Evolutionary conservation across 2,329 filamentous ascomycete species (phyloP), one percentile per base, ranked within the genome.

Genomic region (Amauroascus niger): DNA sequence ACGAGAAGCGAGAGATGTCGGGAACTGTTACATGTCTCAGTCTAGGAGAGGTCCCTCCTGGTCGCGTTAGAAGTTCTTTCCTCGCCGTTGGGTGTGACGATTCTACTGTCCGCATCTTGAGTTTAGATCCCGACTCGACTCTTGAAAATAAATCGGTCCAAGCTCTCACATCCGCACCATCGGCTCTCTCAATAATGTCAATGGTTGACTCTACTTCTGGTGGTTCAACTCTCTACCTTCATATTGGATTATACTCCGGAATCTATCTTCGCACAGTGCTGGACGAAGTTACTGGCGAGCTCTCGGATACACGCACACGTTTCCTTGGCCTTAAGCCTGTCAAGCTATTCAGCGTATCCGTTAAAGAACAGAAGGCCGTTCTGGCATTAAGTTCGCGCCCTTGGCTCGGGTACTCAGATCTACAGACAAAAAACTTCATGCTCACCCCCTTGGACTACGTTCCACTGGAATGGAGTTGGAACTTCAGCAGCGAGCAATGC

Each of bases 41-140:
- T 62, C 77, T 99, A 49, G 93, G 91, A 2, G 86, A 93, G 51
- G 89, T 97, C 13, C 91, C 93, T 0, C 87, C 94, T 69, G 93
- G 94, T 26, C 83, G 89, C 47, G 75, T 91, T 40, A 80, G 94
- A 66, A 95, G 90, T 67, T 88, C 88, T 1, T 98, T 94, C 72
- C 77, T 97, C 51, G 94, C 94, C 41, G 91, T 99, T 43, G 94
- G 94, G 5, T 97, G 91, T 65, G 93, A 96, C 63, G 93, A 99
- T 69, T 89, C 88, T 55, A 97, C 93, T 0, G 93, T 98, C 51
- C 86, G 93, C 51, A 88, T 98, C 51, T 79, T 95, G 52, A 95
- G 89, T 64, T 74, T 96, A 28, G 88, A 94, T 63, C 88, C 89
- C 0, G 90, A 96, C 59, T 86, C 87, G 2, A 95, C 89, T 0